Evolutionary conservation across 2,329 filamentous ascomycete species (phyloP).

Genomic region (Fusarium pseudocircinatum): DNA sequence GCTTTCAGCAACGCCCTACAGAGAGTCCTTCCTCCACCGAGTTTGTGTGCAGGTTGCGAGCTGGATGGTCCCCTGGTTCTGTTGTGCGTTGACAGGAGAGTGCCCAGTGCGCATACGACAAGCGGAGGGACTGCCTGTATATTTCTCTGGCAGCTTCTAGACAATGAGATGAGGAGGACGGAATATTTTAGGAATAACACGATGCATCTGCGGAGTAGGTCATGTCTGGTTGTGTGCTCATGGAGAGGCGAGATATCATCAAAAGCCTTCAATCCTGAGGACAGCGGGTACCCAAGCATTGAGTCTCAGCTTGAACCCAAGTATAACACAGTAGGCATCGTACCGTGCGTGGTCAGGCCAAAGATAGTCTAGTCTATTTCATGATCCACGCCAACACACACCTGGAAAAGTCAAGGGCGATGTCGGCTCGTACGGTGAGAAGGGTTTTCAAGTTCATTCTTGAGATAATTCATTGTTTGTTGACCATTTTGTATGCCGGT

Average conservation of each 20-base stretch:
- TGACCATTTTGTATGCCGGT: neutral
- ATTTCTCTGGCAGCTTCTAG: conserved; percentile 8
- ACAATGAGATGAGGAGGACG: conserved; percentile 23
- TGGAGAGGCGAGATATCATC: conserved; percentile 27
- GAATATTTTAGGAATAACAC: conserved; percentile 19
- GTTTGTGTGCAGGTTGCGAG: conserved; percentile 29
- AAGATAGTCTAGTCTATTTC: conserved; percentile 11
- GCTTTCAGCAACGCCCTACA: conserved; percentile 21
- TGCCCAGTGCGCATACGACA: conserved; percentile 43
- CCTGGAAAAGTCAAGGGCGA: conserved; percentile 27
- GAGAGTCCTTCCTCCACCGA: conserved; percentile 40
- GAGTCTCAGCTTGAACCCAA: conserved; percentile 25
- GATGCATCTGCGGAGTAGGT: neutral
- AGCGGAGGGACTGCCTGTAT: conserved; percentile 23
- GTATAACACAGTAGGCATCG: conserved; percentile 25
- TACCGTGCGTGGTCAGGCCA: conserved; percentile 14
- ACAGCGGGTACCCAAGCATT: neutral
- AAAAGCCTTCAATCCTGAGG: neutral
- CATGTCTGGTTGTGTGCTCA: neutral
- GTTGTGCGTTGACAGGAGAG: conserved; percentile 42
- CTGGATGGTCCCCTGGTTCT: conserved; percentile 39
- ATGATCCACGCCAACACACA: conserved; percentile 27
- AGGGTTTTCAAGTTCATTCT: neutral
- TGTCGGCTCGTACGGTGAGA: conserved; percentile 25
- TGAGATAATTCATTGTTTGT: neutral